phyloP scores from a whole-genome alignment of 139 green algal genomes.

The Micractinium sp. region DNA sequence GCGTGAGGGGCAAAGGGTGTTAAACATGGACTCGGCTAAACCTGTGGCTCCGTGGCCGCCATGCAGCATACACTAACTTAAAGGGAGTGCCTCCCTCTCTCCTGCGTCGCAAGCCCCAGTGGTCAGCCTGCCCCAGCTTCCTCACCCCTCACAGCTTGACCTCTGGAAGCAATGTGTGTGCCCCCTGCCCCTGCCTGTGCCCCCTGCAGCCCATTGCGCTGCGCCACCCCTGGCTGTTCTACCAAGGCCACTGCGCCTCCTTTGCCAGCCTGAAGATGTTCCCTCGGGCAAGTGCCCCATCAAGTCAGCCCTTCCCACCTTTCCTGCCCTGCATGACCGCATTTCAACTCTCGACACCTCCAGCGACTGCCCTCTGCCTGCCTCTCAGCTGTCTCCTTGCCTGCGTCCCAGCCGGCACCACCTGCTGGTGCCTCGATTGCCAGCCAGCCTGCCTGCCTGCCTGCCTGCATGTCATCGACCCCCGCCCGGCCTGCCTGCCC shows the following conservation, averaged over 20 bases:
- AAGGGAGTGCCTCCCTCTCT: neutral
- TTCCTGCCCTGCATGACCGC: neutral
- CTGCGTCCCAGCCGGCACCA: too few species aligned
- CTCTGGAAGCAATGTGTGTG: neutral
- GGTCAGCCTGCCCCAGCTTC: neutral
- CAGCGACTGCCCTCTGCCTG: neutral
- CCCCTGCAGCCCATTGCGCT: constrained; percentile 58
- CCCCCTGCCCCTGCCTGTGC: neutral
- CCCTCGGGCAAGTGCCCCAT: neutral
- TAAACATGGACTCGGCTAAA: too few species aligned
- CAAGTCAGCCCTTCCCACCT: too few species aligned
- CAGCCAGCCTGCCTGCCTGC: neutral
- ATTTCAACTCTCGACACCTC: neutral
- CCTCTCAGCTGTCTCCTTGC: neutral
- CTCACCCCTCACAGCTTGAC: neutral
- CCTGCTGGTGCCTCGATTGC: neutral
- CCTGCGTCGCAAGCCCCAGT: neutral
- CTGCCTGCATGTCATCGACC: neutral
- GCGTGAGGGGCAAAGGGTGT: too few species aligned
- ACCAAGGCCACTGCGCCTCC: constrained; percentile 51
- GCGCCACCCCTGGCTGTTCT: constrained; percentile 62
- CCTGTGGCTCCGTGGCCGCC: too few species aligned
- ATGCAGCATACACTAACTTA: too few species aligned
- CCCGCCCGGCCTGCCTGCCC: neutral
- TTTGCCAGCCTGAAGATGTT: constrained; percentile 53